Base-by-base conservation (phyloP, 805 yeast species). In the Lachancea nothofagi region DNA sequence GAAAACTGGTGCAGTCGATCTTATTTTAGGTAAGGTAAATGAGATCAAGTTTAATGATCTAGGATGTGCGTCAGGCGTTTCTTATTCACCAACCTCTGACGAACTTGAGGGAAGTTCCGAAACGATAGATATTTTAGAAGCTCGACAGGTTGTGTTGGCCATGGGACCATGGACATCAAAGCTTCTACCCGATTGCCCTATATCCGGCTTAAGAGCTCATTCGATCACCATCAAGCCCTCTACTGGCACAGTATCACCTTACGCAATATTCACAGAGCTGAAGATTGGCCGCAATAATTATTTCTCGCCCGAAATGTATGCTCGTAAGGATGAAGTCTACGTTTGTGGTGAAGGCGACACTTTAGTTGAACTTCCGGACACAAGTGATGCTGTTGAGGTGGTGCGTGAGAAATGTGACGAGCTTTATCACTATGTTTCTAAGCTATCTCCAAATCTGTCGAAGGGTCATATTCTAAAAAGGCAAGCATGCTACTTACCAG, bases 161-260 rank as follows among this genome's bases (percentile, higher is more conserved):
- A 84, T 86, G 50, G 98, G 98, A 0, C 98, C 98, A 9, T 90
- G 98, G 98, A 88, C 97, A 2, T 82, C 96, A 2, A 82, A 80
- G 54, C 75, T 90, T 30, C 65, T 90, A 43, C 95, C 95, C 2
- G 88, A 83, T 49, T 89, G 97, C 58, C 98, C 97, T 21, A 88
- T 90, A 9, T 80, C 90, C 2, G 97, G 97, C 4, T 68, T 90
- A 47, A 73, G 97, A 50, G 97, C 97, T 1, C 97, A 93, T 64
- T 86, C 96, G 20, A 89, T 90, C 55, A 88, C 96, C 1, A 75
- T 93, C 40, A 77, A 85, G 32, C 97, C 97, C 3, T 74, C 79
- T 41, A 70, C 74, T 40, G 82, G 78, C 32, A 74, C 73, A 21
- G 94, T 89, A n/a, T 75, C 90, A 3, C 96, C 97, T 2, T 87